Evolutionary conservation across 805 yeast species (phyloP), one percentile per base, ranked within the genome.

Genomic region (Nakazawaea molendinolei): DNA sequence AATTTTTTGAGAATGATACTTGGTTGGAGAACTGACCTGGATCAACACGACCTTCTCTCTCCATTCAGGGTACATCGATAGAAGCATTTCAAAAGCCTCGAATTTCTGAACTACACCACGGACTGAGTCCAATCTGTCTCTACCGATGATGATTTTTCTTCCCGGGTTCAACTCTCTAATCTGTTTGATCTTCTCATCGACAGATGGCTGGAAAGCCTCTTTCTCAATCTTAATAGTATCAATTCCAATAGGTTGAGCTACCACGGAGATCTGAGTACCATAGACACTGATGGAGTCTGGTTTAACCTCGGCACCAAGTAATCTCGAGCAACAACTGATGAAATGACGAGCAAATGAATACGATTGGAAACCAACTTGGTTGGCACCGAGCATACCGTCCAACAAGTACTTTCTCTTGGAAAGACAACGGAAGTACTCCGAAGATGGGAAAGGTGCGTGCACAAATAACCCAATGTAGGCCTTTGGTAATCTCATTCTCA

Each of bases 1-100:
- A 27, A 86, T 65, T 51, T 74, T 78, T 17, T 76, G 63, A 6
- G 79, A 69, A 49, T 73, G 74, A 36, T 68, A 65, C 50, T 62
- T 71, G 5, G 82, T 79, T 15, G 95, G 94, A 31, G 87, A 79
- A 4, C 95, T 83, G 17, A 92, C 95, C 61, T 92, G 98, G 47
- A 92, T 82, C 47, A 90, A 65, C 4, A 86, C 92, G 13, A 87
- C 95, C 42, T 80, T 76, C 28, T 78, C 83, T 39, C 83, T 69
- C 95, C 95, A 86, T 45, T 87, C 87, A 2, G 99, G 98, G 48
- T 79, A 87, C 84, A 84, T 78, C 40, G 82, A 85, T 45, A 92
- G 65, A 46, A 92, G 86, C 61, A 78, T 74, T 50, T 86, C 95
- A 58, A 81, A 89, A 0, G 97, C 97, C 57, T 86, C 82, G 25